Conservation (phyloP, 2,329 filamentous ascomycete species). For the Pseudogymnoascus verrucosus region DNA sequence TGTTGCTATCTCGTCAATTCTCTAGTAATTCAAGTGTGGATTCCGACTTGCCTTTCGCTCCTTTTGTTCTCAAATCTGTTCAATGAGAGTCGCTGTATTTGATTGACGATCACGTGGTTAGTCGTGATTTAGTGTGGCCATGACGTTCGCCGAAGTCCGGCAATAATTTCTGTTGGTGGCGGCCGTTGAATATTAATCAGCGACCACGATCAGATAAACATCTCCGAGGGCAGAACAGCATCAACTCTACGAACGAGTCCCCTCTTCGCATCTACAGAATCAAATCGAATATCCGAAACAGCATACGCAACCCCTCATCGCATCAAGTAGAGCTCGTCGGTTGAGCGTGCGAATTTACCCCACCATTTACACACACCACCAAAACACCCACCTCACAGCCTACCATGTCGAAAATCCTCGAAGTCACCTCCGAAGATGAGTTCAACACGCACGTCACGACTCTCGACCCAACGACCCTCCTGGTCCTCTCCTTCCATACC, state of each 20-base stretch:
- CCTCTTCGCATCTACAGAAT: background rate
- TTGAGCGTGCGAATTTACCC: conserved; percentile 1
- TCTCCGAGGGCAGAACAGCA: conserved; percentile 3
- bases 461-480: conserved; percentile 61
- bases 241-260: background rate
- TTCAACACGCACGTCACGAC: conserved; percentile 63
- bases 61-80: background rate
- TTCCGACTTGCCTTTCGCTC: background rate
- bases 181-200: conserved; percentile 8
- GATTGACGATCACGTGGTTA: background rate
- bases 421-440: conserved; percentile 64
- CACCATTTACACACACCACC: conserved; percentile 3
- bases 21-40: background rate
- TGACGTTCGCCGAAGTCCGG: conserved; percentile 8
- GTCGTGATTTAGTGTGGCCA: conserved; percentile 4
- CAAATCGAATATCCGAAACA: background rate
- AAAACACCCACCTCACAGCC: background rate
- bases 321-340: conserved; percentile 1
- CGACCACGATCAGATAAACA: conserved; percentile 4
- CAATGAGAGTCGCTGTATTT: conserved; percentile 4
- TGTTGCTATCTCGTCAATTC: background rate
- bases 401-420: conserved; percentile 66
- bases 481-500: conserved; percentile 90
- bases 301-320: background rate
- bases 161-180: conserved; percentile 8